Evolutionary conservation across 176 grass and related monocot species (phyloP).

Genomic region (Eleusine coracana): DNA sequence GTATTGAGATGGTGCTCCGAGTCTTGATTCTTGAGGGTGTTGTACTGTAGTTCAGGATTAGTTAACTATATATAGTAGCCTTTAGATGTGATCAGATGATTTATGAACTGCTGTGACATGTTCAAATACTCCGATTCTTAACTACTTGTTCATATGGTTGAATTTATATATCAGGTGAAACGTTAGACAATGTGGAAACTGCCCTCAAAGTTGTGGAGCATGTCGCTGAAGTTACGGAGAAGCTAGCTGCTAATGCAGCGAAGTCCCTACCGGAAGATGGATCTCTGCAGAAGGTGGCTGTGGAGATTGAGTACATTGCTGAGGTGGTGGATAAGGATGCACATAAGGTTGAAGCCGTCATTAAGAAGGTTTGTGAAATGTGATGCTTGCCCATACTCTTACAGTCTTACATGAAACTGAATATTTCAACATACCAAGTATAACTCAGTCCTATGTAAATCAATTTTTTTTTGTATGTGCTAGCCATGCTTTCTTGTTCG

Average conservation of each 20-base stretch:
- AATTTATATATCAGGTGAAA: constrained; percentile 53
- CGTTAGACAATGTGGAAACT: constrained; percentile 52
- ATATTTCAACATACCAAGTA: neutral
- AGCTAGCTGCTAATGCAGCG: constrained; percentile 59
- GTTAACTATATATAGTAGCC: neutral
- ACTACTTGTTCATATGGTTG: neutral
- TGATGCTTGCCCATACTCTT: neutral
- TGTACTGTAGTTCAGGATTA: neutral
- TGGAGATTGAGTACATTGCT: constrained; percentile 72
- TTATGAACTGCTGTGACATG: neutral
- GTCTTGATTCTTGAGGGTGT: neutral
- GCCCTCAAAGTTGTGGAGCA: constrained; percentile 61
- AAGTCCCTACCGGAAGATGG: constrained; percentile 46
- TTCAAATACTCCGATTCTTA: neutral
- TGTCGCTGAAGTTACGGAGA: constrained; percentile 65
- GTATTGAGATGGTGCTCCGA: neutral
- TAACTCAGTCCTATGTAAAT: neutral
- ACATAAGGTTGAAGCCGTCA: constrained; percentile 61
- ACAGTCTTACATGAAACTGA: neutral
- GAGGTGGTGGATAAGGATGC: constrained; percentile 72
- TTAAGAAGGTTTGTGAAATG: constrained; percentile 68
- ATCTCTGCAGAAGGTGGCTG: constrained; percentile 45
- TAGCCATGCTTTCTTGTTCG: neutral
- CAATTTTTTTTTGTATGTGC: neutral
- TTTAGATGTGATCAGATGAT: neutral